Evolutionary conservation across 352 stramenopile species (phyloP), one percentile per base, ranked within the genome.

Genomic region (Poterioochromonas sp.): DNA sequence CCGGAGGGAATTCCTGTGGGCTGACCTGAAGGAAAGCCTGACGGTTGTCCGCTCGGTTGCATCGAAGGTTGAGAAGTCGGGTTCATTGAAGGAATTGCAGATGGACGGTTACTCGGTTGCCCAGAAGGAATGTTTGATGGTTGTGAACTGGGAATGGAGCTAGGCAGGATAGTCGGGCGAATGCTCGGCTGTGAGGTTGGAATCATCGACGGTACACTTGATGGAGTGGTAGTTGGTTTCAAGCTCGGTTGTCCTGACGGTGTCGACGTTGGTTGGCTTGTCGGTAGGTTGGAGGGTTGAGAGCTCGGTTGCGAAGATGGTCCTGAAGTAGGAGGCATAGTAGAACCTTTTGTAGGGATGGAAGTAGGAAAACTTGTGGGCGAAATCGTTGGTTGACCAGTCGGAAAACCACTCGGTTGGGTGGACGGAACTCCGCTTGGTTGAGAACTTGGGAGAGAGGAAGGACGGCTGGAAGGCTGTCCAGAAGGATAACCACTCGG

Each of bases 1-100:
- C 65, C 65, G 34, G 11, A 58, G 39, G 65, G 65, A 8, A 58
- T 5, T 35, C 65, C 65, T 12, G 65, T 58, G 5, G 65, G 65
- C 65, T 35, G 11, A 12, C 11, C 12, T 8, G 65, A 58, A 53
- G 65, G 65, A 15, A 58, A n/a, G 22, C 3, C 39, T 8, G 39
- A 58, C 15, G 65, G 65, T 37, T 74, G 65, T 12, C 39, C 26
- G 22, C 20, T 74, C 8, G 65, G 65, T 54, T 74, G 65, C 8
- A 8, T 53, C 11, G 39, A 58, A 18, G 39, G 65, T 60, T 54
- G 65, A 37, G 22, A 29, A 37, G 65, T 32, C n/a, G 39, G 65
- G 8, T 49, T 5, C 11, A 12, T 60, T 5, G 39, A 49, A 58
- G 43, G 39, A 37, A 8, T 5, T n/a, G 39, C 5, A 32, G 39